These are phyloP conservation scores for Hirschfeldia incana DNA, from an alignment of 345 rosid genomes.

Conservation along the genomic window DNA sequence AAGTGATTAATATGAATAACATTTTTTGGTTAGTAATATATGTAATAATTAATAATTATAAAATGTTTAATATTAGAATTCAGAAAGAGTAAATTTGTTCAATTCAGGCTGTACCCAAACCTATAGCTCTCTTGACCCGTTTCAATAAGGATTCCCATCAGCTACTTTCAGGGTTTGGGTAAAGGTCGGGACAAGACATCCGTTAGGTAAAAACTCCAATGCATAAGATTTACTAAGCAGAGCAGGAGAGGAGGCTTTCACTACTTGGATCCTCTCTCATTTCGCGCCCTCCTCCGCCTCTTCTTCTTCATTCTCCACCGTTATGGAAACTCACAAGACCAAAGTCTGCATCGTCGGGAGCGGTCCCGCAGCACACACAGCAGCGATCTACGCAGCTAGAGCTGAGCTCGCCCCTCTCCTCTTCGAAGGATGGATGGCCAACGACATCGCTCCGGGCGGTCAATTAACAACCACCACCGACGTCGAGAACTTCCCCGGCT, in stretches of 20 bases:
- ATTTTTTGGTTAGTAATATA: no score
- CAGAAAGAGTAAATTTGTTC: no score
- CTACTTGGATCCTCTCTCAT: slow-evolving; percentile 21
- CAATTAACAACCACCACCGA: slow-evolving; percentile 97
- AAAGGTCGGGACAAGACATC: no score
- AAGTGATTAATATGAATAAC: no score
- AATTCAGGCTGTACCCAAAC: no score
- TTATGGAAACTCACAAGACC: slow-evolving; percentile 61
- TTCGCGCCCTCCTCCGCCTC: not conserved
- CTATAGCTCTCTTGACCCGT: no score
- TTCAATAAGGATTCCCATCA: no score
- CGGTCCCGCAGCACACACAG: slow-evolving; percentile 98
- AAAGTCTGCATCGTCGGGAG: slow-evolving; percentile 91
- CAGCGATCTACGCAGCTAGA: slow-evolving; percentile 89
- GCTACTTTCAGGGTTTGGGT: no score
- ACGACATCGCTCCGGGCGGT: slow-evolving; percentile 96
- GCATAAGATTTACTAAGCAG: no score
- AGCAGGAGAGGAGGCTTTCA: not conserved
- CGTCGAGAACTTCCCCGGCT: slow-evolving; percentile 96
- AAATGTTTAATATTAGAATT: no score
- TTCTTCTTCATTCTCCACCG: slow-evolving; percentile 15
- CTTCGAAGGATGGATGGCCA: slow-evolving; percentile 99
- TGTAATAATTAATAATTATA: no score
- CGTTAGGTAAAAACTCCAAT: no score
- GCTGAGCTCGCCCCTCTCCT: slow-evolving; percentile 92